Percentiles rank a stretch among this genome's conserved stretches.
Conservation (phyloP, 2,329 filamentous ascomycete genomes). For the Pseudocercospora cruenta region DNA sequence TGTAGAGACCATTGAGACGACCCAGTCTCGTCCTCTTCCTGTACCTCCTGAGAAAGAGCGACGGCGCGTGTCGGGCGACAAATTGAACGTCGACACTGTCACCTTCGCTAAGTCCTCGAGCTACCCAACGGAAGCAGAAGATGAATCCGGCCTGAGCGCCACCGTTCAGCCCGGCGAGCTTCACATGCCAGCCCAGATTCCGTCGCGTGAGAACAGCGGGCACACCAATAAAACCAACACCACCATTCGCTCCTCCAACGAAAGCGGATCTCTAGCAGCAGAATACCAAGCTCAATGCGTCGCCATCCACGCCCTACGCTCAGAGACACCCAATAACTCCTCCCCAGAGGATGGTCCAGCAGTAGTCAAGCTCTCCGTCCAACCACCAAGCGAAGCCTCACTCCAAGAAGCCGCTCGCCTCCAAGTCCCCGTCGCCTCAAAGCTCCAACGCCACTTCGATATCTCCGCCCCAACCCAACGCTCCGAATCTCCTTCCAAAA, state of each 20-base stretch:
- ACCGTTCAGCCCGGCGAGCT: constrained; percentile 1
- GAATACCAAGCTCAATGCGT: constrained; percentile 8
- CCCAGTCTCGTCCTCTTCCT: neutral
- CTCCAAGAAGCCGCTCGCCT: neutral
- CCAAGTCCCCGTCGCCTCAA: neutral
- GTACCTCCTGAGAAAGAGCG: neutral
- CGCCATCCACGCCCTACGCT: constrained; percentile 4
- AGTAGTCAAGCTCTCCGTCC: constrained; percentile 1
- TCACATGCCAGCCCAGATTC: neutral
- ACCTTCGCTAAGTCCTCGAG: neutral
- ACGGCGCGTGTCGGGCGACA: neutral
- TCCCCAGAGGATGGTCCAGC: neutral
- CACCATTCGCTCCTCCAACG: neutral
- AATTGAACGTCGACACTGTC: neutral
- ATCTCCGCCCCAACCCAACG: neutral
- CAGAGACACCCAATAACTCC: neutral
- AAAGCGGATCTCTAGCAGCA: neutral
- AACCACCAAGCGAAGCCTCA: constrained; percentile 1
- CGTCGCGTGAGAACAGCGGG: neutral
- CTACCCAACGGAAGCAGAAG: constrained; percentile 3
- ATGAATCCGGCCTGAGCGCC: neutral
- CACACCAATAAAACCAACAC: neutral
- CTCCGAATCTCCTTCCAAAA: neutral
- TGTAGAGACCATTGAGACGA: neutral
- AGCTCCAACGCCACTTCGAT: constrained; percentile 5